phyloP scores from a whole-genome alignment of 495 filamentous ascomycete genomes.

The Rhypophila decipiens region DNA sequence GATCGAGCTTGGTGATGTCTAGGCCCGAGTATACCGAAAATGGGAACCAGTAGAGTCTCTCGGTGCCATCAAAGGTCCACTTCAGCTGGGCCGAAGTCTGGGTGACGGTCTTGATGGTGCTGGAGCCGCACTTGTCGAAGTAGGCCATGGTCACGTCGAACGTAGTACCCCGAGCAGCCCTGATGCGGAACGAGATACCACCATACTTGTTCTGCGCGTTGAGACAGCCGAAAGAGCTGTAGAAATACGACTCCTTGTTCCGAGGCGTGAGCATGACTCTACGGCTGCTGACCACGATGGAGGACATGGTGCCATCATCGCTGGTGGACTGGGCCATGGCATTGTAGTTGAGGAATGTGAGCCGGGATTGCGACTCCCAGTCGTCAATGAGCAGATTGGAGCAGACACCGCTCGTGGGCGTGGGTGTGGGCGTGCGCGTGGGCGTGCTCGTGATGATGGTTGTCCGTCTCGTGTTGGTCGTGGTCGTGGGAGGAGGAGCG shows the following conservation, averaged over 20 bases:
- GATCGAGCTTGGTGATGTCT: slow-evolving; percentile 46
- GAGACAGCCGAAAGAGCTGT: slow-evolving; percentile 52
- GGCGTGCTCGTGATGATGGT: slow-evolving; percentile 9
- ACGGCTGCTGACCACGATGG: slow-evolving; percentile 44
- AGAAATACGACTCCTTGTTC: slow-evolving; percentile 49
- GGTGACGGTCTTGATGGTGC: slow-evolving; percentile 26
- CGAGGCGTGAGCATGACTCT: slow-evolving; percentile 48
- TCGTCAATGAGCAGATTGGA: slow-evolving; percentile 52
- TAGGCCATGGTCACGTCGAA: slow-evolving; percentile 47
- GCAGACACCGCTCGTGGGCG: slow-evolving; percentile 28
- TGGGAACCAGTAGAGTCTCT: slow-evolving; percentile 54
- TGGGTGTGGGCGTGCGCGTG: slow-evolving; percentile 8
- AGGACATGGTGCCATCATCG: slow-evolving; percentile 56
- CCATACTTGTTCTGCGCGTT: slow-evolving; percentile 45
- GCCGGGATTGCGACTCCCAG: slow-evolving; percentile 56
- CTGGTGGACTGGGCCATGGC: slow-evolving; percentile 50
- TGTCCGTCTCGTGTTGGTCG: slow-evolving; percentile 6
- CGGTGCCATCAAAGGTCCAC: slow-evolving; percentile 56
- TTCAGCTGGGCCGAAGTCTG: slow-evolving; percentile 43
- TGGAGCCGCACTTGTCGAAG: slow-evolving; percentile 38
- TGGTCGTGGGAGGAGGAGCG: slow-evolving; percentile 7
- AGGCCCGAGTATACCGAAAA: slow-evolving; percentile 47
- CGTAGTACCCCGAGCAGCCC: slow-evolving; percentile 48
- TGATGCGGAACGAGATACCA: slow-evolving; percentile 54
- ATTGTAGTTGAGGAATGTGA: slow-evolving; percentile 61